Evolutionary conservation across 352 stramenopile species (phyloP).

Genomic region (Globisporangium barbulae): DNA sequence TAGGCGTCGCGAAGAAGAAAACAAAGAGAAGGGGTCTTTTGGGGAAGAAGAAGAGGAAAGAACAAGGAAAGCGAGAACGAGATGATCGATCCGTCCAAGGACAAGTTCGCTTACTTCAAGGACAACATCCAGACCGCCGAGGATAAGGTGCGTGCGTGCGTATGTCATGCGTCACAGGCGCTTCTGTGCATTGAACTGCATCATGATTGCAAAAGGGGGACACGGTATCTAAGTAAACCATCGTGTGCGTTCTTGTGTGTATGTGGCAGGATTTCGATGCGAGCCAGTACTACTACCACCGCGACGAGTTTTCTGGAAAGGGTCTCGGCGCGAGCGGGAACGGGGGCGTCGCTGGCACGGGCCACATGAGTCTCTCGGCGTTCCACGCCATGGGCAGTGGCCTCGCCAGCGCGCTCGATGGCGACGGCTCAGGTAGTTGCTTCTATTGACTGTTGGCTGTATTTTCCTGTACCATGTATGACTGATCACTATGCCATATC

Average conservation of each 20-base stretch:
- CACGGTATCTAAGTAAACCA: neutral
- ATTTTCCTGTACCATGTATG: neutral
- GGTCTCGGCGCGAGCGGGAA: conserved; percentile 20
- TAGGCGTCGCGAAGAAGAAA: neutral
- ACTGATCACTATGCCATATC: neutral
- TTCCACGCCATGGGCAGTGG: conserved; percentile 52
- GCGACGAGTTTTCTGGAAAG: conserved; percentile 64
- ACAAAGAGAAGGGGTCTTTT: neutral
- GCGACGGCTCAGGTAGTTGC: conserved; percentile 16
- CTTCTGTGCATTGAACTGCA: neutral
- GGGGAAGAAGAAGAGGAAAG: neutral
- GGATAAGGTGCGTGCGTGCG: conserved; percentile 54
- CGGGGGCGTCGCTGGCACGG: conserved; percentile 23
- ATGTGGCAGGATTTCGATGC: conserved; percentile 71
- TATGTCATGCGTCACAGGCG: neutral
- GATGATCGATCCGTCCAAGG: conserved; percentile 87
- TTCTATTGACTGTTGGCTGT: neutral
- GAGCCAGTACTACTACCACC: conserved; percentile 87
- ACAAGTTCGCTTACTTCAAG: conserved; percentile 90
- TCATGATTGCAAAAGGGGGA: neutral
- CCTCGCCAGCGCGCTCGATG: conserved; percentile 26
- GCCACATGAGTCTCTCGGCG: conserved; percentile 38
- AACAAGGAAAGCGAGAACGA: neutral
- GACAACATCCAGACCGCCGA: conserved; percentile 88
- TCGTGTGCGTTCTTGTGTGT: neutral